These are phyloP conservation scores for Phialophora chinensis DNA, from an alignment of 2,329 filamentous ascomycete genomes.

Conservation along the genomic window DNA sequence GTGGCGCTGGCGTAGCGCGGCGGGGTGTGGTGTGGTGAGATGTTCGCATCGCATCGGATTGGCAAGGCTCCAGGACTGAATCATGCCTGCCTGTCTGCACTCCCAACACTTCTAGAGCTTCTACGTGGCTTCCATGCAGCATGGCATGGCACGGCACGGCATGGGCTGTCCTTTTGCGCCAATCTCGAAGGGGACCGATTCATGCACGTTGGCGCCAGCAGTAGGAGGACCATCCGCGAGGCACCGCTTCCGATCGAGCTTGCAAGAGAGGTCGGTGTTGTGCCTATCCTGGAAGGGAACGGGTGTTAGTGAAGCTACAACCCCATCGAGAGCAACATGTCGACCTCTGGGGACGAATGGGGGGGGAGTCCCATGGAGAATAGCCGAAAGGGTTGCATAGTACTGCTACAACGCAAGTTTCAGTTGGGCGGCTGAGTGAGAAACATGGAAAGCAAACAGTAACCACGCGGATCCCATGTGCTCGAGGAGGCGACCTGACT, in stretches of 20 bases:
- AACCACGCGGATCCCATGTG: constrained; percentile 6
- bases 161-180: not conserved
- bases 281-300: not conserved
- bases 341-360: not conserved
- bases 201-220: not conserved
- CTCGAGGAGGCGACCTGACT: not conserved
- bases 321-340: not conserved
- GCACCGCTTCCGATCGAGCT: not conserved
- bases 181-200: not conserved
- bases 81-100: not conserved
- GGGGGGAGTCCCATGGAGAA: not conserved
- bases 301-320: not conserved
- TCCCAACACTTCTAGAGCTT: not conserved
- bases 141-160: not conserved
- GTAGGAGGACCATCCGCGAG: not conserved
- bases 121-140: constrained; percentile 4
- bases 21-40: not conserved
- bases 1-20: not conserved
- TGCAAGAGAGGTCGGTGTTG: not conserved
- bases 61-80: not conserved
- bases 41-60: not conserved
- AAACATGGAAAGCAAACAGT: not conserved
- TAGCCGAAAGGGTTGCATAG: constrained; percentile 3
- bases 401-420: not conserved
- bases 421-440: not conserved